Conservation (phyloP, 345 rosid genomes). For the Jatropha curcas region DNA sequence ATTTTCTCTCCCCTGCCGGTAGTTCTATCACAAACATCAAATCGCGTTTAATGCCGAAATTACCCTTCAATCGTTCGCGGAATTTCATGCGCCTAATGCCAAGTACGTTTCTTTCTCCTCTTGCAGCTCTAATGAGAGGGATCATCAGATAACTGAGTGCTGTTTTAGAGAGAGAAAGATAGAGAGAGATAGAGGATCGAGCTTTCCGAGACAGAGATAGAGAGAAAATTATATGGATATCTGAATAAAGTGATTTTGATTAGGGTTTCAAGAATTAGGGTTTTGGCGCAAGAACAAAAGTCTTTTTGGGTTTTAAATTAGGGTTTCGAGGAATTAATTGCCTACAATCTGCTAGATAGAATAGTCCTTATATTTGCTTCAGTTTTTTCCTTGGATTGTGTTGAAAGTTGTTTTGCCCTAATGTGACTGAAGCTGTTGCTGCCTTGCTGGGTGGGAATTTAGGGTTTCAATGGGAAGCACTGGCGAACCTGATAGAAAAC, state of each 20-base stretch:
- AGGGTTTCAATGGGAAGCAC: conserved; percentile 77
- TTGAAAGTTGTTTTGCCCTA: background rate
- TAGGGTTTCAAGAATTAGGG: conserved; percentile 6
- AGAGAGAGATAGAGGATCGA: background rate
- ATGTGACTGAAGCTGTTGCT: conserved; percentile 15
- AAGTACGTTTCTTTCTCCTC: background rate
- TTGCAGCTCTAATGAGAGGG: background rate
- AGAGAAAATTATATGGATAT: background rate
- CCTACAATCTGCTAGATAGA: background rate
- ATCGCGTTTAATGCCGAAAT: conserved; percentile 5
- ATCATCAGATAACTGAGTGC: background rate
- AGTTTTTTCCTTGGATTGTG: background rate
- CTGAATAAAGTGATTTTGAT: background rate
- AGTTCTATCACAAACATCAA: background rate
- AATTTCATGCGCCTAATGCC: background rate
- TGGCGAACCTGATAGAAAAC: conserved; percentile 87
- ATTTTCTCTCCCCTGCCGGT: background rate
- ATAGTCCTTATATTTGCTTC: background rate
- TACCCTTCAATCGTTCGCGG: conserved; percentile 13
- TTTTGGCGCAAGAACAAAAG: background rate
- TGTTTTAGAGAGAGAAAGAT: background rate
- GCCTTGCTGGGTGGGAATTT: conserved; percentile 11
- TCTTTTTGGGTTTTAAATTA: conserved; percentile 4
- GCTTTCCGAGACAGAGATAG: background rate
- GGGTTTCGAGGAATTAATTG: conserved; percentile 17